These are phyloP conservation scores for Fomitopsis palustris DNA, from an alignment of 1,284 basidiomycete species.

Conservation along the genomic window DNA sequence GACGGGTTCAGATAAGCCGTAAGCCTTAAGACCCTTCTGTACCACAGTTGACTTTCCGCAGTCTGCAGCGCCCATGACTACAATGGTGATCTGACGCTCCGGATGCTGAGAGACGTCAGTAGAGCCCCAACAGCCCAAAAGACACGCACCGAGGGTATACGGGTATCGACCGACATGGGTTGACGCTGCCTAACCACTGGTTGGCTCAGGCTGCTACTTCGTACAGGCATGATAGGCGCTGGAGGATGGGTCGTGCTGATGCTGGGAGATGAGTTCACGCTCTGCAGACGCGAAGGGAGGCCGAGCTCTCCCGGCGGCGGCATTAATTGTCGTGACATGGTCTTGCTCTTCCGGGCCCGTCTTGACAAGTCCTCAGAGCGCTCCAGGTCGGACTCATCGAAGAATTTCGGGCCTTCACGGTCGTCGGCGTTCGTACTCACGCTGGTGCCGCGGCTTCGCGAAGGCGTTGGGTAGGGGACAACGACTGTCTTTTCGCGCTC, in stretches of 20 bases:
- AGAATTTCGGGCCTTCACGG: slow-evolving; percentile 31
- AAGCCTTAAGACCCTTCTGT: slow-evolving; percentile 59
- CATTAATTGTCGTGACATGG: slow-evolving; percentile 23
- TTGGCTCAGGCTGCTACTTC: slow-evolving; percentile 34
- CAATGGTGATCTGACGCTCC: slow-evolving; percentile 44
- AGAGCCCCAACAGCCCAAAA: background rate
- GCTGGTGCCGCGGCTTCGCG: slow-evolving; percentile 53
- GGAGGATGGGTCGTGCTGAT: slow-evolving; percentile 33
- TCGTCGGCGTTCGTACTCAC: slow-evolving; percentile 43
- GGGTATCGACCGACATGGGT: slow-evolving; percentile 30
- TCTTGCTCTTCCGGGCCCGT: slow-evolving; percentile 24
- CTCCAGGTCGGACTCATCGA: slow-evolving; percentile 53
- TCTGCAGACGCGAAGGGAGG: slow-evolving; percentile 48
- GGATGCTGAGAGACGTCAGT: background rate
- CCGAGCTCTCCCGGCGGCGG: slow-evolving; percentile 48
- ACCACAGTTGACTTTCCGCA: slow-evolving; percentile 75
- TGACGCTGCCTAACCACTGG: slow-evolving; percentile 21
- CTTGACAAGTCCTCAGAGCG: slow-evolving; percentile 38
- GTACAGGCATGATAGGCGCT: slow-evolving; percentile 27
- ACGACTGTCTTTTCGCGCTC: slow-evolving; percentile 29
- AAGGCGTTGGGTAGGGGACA: slow-evolving; percentile 28
- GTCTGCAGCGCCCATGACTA: slow-evolving; percentile 62
- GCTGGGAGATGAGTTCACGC: slow-evolving; percentile 39
- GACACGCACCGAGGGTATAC: slow-evolving; percentile 13
- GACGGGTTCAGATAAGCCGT: slow-evolving; percentile 46